Evolutionary conservation across 129 eudicot genomes (phyloP).

Genomic region (Flaveria trinervia): DNA sequence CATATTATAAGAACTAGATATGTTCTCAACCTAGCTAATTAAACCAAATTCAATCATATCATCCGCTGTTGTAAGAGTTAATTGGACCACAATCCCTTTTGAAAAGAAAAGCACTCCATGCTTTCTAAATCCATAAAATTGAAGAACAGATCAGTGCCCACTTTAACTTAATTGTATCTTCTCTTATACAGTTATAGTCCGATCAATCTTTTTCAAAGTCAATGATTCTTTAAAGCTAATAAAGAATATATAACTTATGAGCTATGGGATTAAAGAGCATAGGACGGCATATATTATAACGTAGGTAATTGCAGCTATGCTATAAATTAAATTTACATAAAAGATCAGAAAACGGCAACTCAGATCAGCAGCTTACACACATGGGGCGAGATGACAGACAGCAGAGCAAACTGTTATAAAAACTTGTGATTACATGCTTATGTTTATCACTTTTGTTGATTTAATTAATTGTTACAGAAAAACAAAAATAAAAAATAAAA

Average conservation of each 20-base stretch:
- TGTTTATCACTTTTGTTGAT: neutral
- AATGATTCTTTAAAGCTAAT: neutral
- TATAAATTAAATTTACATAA: neutral
- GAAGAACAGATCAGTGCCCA: no score
- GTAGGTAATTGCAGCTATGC: conserved; percentile 22
- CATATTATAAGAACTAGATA: no score
- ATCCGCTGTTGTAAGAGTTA: no score
- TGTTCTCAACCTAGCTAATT: no score
- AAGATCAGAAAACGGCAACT: conserved; percentile 24
- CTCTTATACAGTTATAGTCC: no score
- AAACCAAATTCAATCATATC: no score
- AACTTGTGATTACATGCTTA: neutral
- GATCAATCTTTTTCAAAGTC: no score
- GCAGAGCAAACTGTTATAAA: conserved; percentile 21
- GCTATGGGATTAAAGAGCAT: conserved; percentile 13
- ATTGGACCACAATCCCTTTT: no score
- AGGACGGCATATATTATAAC: conserved; percentile 8
- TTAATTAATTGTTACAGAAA: neutral
- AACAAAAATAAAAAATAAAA: neutral
- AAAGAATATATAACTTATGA: neutral
- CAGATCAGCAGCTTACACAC: conserved; percentile 30
- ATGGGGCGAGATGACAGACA: conserved; percentile 23
- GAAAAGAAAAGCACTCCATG: no score
- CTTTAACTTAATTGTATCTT: no score
- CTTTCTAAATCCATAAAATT: no score